Base-by-base conservation (phyloP, 345 rosid species). In the Gossypium arboreum region DNA sequence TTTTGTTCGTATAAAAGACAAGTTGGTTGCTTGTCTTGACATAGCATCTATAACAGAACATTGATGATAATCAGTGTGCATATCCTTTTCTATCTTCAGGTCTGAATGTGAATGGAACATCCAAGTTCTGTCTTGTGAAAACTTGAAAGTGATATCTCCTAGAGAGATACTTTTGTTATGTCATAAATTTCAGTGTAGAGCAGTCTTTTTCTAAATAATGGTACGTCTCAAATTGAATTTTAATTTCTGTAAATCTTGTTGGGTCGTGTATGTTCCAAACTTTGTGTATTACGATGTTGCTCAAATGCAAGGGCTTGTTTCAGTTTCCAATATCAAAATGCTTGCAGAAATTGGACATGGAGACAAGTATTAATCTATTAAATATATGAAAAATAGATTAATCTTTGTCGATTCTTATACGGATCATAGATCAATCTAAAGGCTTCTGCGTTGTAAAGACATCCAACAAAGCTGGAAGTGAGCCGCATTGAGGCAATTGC, bases 61-160 rank as follows among this genome's bases (percentile, higher is more conserved):
- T 55, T 9, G 61, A 57, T 20, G 27, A 57, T 57, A 12, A 9
- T 57, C 13, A 57, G 18, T 11, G 22, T 54, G 59, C 59, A n/a
- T 51, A 8, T n/a, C 9, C 9, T n/a, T 55, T 9, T 55, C 11
- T 9, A n/a, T 18, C 59, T 55, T 18, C 24, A 17, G 58, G 22
- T 55, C 59, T 55, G 25, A 18, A 55, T n/a, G 10, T 22, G 61
- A 20, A 57, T 22, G 69, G 18, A 15, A 41, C 51, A n/a, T 41
- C 52, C 13, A 39, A 16, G 68, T 34, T 41, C 4, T 55, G 12
- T 44, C 29, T 68, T 24, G 25, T 13, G 55, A 67, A 27, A 50
- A 15, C 20, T 68, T 50, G 59, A 69, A 51, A 69, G 73, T 27
- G 44, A 50, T 48, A n/a, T 68, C 57, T 68, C 43, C 3, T 17